These are phyloP conservation scores for Echinosophora koreensis DNA, from an alignment of 306 rosid genomes.

Conservation along the genomic window DNA sequence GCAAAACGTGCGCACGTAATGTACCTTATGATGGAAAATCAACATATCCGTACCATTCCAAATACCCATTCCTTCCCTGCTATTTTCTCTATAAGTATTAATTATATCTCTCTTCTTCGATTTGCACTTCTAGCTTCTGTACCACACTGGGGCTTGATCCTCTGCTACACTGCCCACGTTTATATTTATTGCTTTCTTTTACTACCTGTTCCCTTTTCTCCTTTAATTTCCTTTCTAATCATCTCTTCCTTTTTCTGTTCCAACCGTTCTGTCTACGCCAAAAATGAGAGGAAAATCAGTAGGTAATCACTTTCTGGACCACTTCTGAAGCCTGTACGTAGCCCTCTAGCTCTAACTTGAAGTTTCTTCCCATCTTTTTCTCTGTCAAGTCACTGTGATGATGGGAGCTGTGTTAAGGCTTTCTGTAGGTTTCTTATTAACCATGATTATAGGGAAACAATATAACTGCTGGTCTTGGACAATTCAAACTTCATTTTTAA, in stretches of 20 bases:
- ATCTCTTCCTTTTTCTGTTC: constrained; percentile 56
- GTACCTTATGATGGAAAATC: constrained; percentile 39
- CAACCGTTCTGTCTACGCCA: constrained; percentile 68
- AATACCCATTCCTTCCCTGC: constrained; percentile 53
- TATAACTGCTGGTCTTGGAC: no score
- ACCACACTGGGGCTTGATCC: constrained; percentile 34
- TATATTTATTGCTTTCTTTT: constrained; percentile 41
- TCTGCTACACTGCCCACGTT: constrained; percentile 44
- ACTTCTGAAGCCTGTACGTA: constrained; percentile 10
- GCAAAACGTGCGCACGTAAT: constrained; percentile 43
- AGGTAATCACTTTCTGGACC: constrained; percentile 48
- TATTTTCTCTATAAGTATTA: constrained; percentile 44
- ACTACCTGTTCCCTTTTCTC: neutral
- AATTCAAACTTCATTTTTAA: no score
- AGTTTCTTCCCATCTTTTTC: constrained; percentile 34
- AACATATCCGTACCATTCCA: constrained; percentile 42
- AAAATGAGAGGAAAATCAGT: constrained; percentile 47
- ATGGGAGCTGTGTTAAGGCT: constrained; percentile 28
- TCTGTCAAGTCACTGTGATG: constrained; percentile 42
- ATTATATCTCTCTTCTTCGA: constrained; percentile 42
- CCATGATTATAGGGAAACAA: constrained; percentile 47
- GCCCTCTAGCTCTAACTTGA: constrained; percentile 18
- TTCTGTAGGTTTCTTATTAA: constrained; percentile 51
- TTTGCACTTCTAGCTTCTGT: constrained; percentile 43
- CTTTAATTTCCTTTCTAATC: constrained; percentile 55